phyloP scores from a whole-genome alignment of 169 alveolate species.

The Plasmodium adleri region DNA sequence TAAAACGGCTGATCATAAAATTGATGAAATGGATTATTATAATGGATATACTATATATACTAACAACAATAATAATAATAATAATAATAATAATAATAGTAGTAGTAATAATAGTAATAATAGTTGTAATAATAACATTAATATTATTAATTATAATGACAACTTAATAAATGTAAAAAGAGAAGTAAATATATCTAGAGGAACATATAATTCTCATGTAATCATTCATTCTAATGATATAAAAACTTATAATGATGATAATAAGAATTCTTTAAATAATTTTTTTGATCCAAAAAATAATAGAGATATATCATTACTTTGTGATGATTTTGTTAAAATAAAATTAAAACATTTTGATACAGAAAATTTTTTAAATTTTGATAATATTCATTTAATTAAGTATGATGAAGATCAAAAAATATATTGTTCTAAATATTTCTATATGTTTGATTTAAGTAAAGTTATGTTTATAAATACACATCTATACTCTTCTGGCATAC shows the following conservation, averaged over 20 bases:
- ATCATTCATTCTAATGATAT: too few relatives aligned
- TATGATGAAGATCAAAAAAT: slow-evolving; percentile 31
- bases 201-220: too few relatives aligned
- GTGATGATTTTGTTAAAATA: slow-evolving; percentile 24
- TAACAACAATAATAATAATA: neutral
- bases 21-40: too few relatives aligned
- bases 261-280: neutral
- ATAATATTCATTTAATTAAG: slow-evolving; percentile 33
- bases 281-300: neutral
- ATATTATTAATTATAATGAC: neutral
- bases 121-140: neutral
- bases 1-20: too few relatives aligned
- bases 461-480: slow-evolving; percentile 49
- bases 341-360: slow-evolving; percentile 32
- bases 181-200: neutral
- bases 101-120: neutral
- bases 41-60: neutral
- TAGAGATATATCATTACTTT: neutral
- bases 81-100: neutral
- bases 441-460: slow-evolving; percentile 42
- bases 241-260: too few relatives aligned
- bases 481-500: slow-evolving; percentile 31
- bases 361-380: slow-evolving; percentile 56
- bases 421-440: slow-evolving; percentile 57
- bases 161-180: slow-evolving; percentile 1